phyloP scores from a whole-genome alignment of 1,139 yeast species.

The Martiniozyma asiatica region DNA sequence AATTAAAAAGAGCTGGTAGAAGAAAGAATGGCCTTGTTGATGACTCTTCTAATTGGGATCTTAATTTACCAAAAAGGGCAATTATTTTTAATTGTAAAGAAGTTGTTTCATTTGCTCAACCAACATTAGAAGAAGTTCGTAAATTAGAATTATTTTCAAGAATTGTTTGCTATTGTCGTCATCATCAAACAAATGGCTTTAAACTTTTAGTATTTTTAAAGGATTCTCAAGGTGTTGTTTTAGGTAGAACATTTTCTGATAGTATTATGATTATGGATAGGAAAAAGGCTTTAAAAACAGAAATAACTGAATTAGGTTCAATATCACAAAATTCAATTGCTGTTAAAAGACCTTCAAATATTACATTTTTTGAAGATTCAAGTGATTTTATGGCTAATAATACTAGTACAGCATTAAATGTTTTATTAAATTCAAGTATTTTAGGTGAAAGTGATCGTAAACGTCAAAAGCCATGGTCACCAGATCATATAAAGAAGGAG shows the following conservation, averaged over 20 bases:
- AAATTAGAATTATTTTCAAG: slow-evolving; percentile 69
- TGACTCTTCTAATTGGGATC: slow-evolving; percentile 71
- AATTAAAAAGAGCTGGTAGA: slow-evolving; percentile 85
- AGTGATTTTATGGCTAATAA: slow-evolving; percentile 40
- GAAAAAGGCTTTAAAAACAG: slow-evolving; percentile 43
- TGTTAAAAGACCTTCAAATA: slow-evolving; percentile 6
- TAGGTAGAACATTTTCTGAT: slow-evolving; percentile 62
- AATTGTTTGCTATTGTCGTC: slow-evolving; percentile 91
- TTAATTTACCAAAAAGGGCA: slow-evolving; percentile 63
- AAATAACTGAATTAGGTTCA: slow-evolving; percentile 1
- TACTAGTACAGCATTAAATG: slow-evolving; percentile 1
- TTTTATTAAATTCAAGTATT: slow-evolving; percentile 7
- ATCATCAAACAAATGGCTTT: slow-evolving; percentile 82
- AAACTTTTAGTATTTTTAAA: slow-evolving; percentile 58
- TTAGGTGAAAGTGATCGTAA: slow-evolving; percentile 19
- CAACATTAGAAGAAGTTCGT: slow-evolving; percentile 24
- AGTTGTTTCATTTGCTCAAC: slow-evolving; percentile 63
- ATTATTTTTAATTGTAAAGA: slow-evolving; percentile 87
- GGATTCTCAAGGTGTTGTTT: slow-evolving; percentile 44
- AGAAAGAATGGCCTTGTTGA: slow-evolving; percentile 55
- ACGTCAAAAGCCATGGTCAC: slow-evolving; percentile 26
- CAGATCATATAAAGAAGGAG: slow-evolving; percentile 17
- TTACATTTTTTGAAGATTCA: slow-evolving; percentile 56
- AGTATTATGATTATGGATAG: slow-evolving; percentile 89
- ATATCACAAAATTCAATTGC: not conserved